Conservation (phyloP, 2,329 filamentous ascomycete species). For the Graphilbum ipis-grandicollis region DNA sequence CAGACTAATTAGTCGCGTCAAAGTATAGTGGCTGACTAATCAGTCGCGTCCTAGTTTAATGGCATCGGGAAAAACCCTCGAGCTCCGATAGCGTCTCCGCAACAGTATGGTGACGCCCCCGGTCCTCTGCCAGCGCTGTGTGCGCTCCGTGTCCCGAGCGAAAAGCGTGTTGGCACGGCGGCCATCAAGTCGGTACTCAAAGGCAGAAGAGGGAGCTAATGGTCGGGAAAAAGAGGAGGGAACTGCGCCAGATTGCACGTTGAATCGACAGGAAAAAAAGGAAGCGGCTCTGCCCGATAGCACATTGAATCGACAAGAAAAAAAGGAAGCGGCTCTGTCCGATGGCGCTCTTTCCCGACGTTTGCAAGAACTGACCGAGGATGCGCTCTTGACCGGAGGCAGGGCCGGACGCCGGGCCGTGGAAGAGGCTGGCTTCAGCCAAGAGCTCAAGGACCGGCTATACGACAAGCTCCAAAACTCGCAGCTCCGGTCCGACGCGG, state of each 20-base stretch:
- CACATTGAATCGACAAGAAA: slow-evolving; percentile 10
- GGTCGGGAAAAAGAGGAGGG: too few relatives aligned
- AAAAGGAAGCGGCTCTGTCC: slow-evolving; percentile 9
- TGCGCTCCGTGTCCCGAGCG: background rate
- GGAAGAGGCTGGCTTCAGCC: slow-evolving; percentile 45
- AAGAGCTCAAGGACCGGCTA: slow-evolving; percentile 41
- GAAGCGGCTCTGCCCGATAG: slow-evolving; percentile 17
- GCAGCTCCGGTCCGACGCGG: slow-evolving; percentile 33
- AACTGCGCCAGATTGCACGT: background rate
- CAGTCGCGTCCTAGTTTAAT: too few relatives aligned
- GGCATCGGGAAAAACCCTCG: slow-evolving; percentile 2
- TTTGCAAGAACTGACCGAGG: slow-evolving; percentile 45
- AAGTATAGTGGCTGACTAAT: too few relatives aligned
- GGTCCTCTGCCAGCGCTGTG: slow-evolving; percentile 1
- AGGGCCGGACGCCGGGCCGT: slow-evolving; percentile 39
- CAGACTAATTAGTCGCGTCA: too few relatives aligned
- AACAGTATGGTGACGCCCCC: background rate
- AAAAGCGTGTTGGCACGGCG: background rate
- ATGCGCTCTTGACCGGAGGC: slow-evolving; percentile 41
- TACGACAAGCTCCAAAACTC: slow-evolving; percentile 38
- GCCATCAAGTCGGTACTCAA: background rate
- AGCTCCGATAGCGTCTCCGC: background rate
- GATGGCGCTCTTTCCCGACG: slow-evolving; percentile 35
- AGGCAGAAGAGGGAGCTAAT: background rate
- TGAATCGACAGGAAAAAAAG: slow-evolving; percentile 7